Evolutionary conservation across 23 red algal genomes (phyloP).

Genomic region (Gracilaria caudata): DNA sequence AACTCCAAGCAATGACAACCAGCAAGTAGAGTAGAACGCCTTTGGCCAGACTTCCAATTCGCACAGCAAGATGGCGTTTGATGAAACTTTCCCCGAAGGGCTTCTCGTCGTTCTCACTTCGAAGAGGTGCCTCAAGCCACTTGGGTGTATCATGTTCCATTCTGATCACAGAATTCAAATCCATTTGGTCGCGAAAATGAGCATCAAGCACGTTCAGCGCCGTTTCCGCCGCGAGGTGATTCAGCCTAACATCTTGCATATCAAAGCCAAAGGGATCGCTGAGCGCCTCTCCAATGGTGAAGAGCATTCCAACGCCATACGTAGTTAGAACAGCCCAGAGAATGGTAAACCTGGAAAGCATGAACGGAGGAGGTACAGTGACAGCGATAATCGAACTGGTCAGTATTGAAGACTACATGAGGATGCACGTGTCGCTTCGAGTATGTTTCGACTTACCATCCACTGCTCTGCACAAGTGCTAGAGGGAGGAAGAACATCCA

Average conservation of each 20-base stretch:
- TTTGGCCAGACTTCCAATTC: not conserved
- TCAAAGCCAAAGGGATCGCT: constrained; percentile 56
- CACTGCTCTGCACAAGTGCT: constrained; percentile 38
- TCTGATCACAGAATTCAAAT: not conserved
- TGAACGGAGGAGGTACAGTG: not conserved
- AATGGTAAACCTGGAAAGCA: constrained; percentile 38
- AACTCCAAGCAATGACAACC: constrained; percentile 13
- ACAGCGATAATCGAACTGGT: not conserved
- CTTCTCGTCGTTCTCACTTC: not conserved
- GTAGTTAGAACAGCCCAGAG: constrained; percentile 49
- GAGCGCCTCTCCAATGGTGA: constrained; percentile 19
- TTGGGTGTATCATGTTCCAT: constrained; percentile 9
- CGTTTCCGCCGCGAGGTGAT: constrained; percentile 21
- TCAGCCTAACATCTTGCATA: constrained; percentile 47
- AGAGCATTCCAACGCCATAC: constrained; percentile 56
- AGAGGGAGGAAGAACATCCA: constrained; percentile 58
- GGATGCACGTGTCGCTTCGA: not conserved
- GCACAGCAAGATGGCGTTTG: not conserved
- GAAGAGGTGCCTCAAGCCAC: constrained; percentile 8
- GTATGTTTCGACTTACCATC: constrained; percentile 42
- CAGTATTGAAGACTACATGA: not conserved
- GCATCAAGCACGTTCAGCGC: constrained; percentile 24
- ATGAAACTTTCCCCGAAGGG: not conserved
- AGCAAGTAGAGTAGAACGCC: not conserved
- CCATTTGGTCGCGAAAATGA: not conserved